Evolutionary conservation across 2,329 filamentous ascomycete genomes (phyloP).

Genomic region (Cladosporium oxysporum): DNA sequence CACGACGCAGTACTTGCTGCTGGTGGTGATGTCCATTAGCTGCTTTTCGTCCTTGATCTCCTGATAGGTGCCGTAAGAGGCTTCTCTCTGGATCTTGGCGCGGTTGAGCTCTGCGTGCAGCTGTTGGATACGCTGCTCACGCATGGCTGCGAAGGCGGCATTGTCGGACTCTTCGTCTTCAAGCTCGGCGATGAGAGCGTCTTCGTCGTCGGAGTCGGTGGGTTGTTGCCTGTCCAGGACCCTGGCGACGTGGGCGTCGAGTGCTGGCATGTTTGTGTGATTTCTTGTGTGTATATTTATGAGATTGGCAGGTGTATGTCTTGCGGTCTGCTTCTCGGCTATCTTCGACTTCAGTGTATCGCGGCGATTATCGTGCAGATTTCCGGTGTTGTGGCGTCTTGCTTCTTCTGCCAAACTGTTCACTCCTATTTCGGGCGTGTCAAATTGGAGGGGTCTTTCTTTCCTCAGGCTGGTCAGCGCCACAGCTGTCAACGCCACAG

Average conservation of each 20-base stretch:
- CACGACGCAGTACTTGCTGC: constrained; percentile 58
- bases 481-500: constrained; percentile 1
- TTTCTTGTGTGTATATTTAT: background rate
- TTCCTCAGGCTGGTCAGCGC: background rate
- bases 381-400: background rate
- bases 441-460: background rate
- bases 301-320: background rate
- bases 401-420: background rate
- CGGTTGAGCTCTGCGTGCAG: constrained; percentile 57
- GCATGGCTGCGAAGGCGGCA: constrained; percentile 54
- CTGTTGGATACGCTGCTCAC: constrained; percentile 59
- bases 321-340: background rate
- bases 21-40: constrained; percentile 62
- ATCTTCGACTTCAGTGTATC: background rate
- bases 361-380: background rate
- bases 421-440: constrained; percentile 1
- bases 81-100: constrained; percentile 50
- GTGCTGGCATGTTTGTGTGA: constrained; percentile 41
- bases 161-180: constrained; percentile 54
- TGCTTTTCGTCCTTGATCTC: constrained; percentile 61
- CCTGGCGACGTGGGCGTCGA: constrained; percentile 55
- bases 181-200: constrained; percentile 62
- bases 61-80: constrained; percentile 51
- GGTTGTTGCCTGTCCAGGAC: constrained; percentile 48
- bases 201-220: constrained; percentile 57